phyloP scores from a whole-genome alignment of 2,329 filamentous ascomycete species.

The Emmonsiellopsis sp. region DNA sequence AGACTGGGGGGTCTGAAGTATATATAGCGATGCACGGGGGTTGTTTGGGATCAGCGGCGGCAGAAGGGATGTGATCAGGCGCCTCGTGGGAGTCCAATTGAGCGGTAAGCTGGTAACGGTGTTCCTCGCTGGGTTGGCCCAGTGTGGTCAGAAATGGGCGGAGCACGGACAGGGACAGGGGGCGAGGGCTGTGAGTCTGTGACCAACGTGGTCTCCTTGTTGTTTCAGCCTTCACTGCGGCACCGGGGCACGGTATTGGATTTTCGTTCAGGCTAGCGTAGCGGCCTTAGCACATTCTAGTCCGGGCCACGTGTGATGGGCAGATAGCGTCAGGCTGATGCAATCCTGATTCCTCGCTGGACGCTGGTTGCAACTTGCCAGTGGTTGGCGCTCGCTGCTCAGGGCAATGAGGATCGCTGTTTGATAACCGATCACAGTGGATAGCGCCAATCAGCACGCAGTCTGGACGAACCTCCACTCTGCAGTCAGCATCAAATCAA shows the following conservation, averaged over 20 bases:
- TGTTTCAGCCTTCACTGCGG: slow-evolving; percentile 3
- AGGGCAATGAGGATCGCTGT: too few species aligned
- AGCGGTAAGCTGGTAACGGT: neutral
- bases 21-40: neutral
- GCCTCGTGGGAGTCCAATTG: neutral
- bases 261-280: neutral
- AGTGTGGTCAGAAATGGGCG: neutral
- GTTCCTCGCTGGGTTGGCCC: neutral
- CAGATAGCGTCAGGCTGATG: too few species aligned
- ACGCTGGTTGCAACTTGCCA: too few species aligned
- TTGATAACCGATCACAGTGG: too few species aligned
- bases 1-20: neutral
- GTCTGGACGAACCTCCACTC: too few species aligned
- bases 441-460: too few species aligned
- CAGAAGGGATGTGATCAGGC: neutral
- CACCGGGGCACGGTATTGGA: neutral
- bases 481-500: too few species aligned
- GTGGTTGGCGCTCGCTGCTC: too few species aligned
- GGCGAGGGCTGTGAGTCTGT: neutral
- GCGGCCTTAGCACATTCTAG: neutral
- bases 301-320: neutral
- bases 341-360: too few species aligned
- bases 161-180: neutral
- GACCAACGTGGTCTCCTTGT: neutral
- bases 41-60: neutral